A percentile compares a stretch with the other conserved stretches of the same genome.
Evolutionary conservation across 208 protist species (phyloP).

Genomic region (Acanthamoeba culbertsoni): DNA sequence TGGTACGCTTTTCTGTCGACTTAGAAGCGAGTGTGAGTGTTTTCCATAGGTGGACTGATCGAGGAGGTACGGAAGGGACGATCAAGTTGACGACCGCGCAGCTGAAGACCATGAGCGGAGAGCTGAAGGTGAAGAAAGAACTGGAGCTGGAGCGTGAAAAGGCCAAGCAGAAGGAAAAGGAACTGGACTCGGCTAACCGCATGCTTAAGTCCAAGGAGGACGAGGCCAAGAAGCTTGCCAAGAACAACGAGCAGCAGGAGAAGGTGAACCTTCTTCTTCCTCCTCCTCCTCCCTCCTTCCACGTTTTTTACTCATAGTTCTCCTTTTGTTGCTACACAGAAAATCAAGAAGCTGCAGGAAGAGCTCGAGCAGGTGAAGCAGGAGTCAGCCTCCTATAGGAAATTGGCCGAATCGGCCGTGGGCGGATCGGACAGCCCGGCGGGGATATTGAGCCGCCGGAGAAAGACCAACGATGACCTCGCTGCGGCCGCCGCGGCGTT

Average conservation of each 20-base stretch:
- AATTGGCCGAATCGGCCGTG: background rate
- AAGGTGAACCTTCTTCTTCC: background rate
- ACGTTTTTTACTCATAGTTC: background rate
- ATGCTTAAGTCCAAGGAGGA: background rate
- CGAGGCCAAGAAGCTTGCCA: background rate
- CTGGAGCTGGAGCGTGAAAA: background rate
- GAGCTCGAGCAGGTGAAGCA: background rate
- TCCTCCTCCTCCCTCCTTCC: background rate
- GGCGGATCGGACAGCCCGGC: background rate
- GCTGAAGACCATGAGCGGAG: conserved; percentile 15
- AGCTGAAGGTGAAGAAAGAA: background rate
- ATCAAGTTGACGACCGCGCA: background rate
- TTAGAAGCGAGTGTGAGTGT: background rate
- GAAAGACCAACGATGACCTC: background rate
- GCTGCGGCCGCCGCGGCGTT: too few species aligned
- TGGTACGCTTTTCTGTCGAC: background rate
- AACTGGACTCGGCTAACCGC: background rate
- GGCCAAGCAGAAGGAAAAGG: conserved; percentile 6
- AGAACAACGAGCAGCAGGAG: background rate
- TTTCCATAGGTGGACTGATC: background rate
- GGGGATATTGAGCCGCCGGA: background rate
- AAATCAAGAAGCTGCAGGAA: conserved; percentile 12
- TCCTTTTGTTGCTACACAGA: background rate
- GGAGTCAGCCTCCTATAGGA: background rate
- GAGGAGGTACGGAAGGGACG: background rate